Base-by-base conservation (phyloP, 192 early-diverging fungal species). In the Coemansia sp. region DNA sequence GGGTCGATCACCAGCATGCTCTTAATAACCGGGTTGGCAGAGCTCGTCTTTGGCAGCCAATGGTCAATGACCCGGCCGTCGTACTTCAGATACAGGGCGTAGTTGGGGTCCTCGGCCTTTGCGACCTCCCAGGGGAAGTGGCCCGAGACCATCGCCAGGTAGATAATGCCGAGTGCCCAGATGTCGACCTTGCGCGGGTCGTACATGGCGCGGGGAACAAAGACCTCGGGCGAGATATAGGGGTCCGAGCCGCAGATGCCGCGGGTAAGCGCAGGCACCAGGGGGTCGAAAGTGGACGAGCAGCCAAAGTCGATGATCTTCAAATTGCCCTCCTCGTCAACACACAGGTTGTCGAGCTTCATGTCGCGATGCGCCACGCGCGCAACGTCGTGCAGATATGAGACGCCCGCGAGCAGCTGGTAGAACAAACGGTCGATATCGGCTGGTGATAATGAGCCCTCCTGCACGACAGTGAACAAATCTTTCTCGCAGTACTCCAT, bases 401-500 rank as follows among this genome's bases (percentile, higher is more conserved):
- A 37, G 17, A 95, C 85, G 13, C 93, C 94, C 24, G 80, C 69
- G 13, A 93, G 70, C 21, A 95, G 81, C 74, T 95, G 93, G 56
- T 83, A 86, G 73, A 93, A 96, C 76, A 90, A 88, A 66, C 93
- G 93, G 46, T 90, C 87, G 64, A 93, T 88, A 62, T 95, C 93
- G 31, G 85, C 83, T 1, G 85, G 80, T 6, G 86, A 87, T 87
- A 97, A 85, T 51, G 81, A 53, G 21, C 91, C 91, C 13, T 81
- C 84, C 80, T 92, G 90, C 10, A 98, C 95, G 0, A 89, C 78
- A 1, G 85, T 85, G 66, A 91, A 98, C 70, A 98, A 74, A 70
- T 98, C 96, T 48, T 89, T 90, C 60, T 90, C 89, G 60, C 91
- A 93, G 85, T 93, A 97, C 83, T 98, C 96, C 94, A 93, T 92